Evolutionary conservation across 768 basidiomycete species (phyloP).

Genomic region (Sporobolomyces pararoseus): DNA sequence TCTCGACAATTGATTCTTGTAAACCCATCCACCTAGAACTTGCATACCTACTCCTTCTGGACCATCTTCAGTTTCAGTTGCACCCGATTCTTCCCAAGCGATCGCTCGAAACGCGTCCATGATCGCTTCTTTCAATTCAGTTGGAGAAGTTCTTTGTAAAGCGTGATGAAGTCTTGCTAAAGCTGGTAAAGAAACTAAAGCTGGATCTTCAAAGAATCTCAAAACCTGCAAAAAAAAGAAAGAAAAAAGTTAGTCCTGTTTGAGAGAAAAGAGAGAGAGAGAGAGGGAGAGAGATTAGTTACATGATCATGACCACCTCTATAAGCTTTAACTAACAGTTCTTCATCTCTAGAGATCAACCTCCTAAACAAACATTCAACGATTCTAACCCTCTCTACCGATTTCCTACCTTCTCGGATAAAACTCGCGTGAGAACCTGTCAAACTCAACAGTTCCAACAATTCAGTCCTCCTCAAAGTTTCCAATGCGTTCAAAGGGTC

Average conservation of each 20-base stretch:
- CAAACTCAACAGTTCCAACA: constrained; percentile 40
- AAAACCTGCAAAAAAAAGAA: constrained; percentile 30
- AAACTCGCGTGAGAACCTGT: constrained; percentile 40
- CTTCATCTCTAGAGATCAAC: constrained; percentile 35
- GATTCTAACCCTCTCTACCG: constrained; percentile 39
- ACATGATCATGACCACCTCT: constrained; percentile 40
- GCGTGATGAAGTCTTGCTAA: constrained; percentile 28
- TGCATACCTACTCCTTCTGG: constrained; percentile 41
- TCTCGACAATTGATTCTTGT: constrained; percentile 28
- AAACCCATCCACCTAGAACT: constrained; percentile 40
- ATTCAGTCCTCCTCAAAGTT: constrained; percentile 31
- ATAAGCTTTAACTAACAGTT: constrained; percentile 39
- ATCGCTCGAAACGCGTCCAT: constrained; percentile 43
- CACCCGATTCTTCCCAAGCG: constrained; percentile 41
- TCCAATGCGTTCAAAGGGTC: constrained; percentile 37
- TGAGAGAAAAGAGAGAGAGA: neutral
- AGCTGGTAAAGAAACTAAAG: constrained; percentile 25
- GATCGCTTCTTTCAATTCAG: constrained; percentile 36
- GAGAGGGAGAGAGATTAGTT: neutral
- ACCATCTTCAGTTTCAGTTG: constrained; percentile 41
- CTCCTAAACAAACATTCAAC: constrained; percentile 42
- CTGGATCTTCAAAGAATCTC: constrained; percentile 41
- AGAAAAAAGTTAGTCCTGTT: neutral
- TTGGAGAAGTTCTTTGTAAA: constrained; percentile 29
- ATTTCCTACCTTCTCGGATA: constrained; percentile 37